These are phyloP conservation scores for Gracilaria domingensis DNA, from an alignment of 23 red algal genomes.

Conservation along the genomic window DNA sequence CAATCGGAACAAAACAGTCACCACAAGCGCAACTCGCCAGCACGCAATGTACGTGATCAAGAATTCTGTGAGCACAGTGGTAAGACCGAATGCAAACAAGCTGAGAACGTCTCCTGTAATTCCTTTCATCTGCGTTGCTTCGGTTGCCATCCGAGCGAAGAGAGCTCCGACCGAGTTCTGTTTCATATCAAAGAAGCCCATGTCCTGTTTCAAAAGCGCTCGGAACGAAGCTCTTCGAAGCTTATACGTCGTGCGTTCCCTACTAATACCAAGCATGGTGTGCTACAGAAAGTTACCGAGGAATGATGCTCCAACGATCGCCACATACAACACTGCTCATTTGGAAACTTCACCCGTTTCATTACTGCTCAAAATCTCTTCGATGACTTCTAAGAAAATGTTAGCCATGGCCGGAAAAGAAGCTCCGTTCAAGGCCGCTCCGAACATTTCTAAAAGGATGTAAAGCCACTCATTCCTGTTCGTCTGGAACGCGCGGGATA, in stretches of 20 bases:
- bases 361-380: slow-evolving; percentile 33
- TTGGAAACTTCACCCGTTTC: slow-evolving; percentile 24
- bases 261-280: slow-evolving; percentile 75
- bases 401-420: slow-evolving; percentile 64
- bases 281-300: slow-evolving; percentile 64
- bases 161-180: slow-evolving; percentile 74
- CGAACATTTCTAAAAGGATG: slow-evolving; percentile 55
- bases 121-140: slow-evolving; percentile 68
- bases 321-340: slow-evolving; percentile 52
- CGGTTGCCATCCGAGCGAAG: slow-evolving; percentile 70
- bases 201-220: slow-evolving; percentile 88
- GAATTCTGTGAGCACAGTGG: slow-evolving; percentile 73
- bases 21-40: slow-evolving; percentile 82
- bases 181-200: slow-evolving; percentile 88
- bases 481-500: slow-evolving; percentile 37
- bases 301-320: slow-evolving; percentile 40
- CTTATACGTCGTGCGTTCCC: slow-evolving; percentile 85
- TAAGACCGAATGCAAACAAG: slow-evolving; percentile 32
- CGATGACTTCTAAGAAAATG: slow-evolving; percentile 67
- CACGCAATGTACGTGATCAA: slow-evolving; percentile 78
- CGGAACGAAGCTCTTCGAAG: slow-evolving; percentile 76
- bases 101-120: slow-evolving; percentile 68
- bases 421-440: slow-evolving; percentile 59
- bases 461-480: slow-evolving; percentile 60
- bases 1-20: slow-evolving; percentile 77